Evolutionary conservation across 2,329 filamentous ascomycete species (phyloP).

Genomic region (Nemania sp.): DNA sequence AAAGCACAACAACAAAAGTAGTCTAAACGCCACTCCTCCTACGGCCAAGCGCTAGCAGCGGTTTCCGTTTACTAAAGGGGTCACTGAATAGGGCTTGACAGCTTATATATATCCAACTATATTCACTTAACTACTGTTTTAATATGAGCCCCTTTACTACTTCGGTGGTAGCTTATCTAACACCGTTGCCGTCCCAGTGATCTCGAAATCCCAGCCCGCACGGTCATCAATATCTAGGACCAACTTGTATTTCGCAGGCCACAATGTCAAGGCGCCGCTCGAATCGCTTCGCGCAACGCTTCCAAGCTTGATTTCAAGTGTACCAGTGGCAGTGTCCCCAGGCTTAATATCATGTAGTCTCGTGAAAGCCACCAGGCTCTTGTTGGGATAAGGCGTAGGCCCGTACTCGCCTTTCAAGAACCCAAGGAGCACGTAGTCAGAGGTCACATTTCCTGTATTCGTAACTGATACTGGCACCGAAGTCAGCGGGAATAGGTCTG

Average conservation of each 20-base stretch:
- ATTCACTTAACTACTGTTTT: not conserved
- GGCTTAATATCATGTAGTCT: slow-evolving; percentile 56
- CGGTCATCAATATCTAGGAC: slow-evolving; percentile 59
- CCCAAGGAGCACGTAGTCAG: slow-evolving; percentile 65
- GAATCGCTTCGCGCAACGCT: slow-evolving; percentile 63
- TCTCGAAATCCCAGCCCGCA: slow-evolving; percentile 57
- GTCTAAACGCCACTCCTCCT: not conserved
- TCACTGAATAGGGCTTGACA: not conserved
- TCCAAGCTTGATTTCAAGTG: slow-evolving; percentile 60
- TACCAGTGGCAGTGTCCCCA: slow-evolving; percentile 49
- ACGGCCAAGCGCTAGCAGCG: not conserved
- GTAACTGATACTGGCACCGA: slow-evolving; percentile 58
- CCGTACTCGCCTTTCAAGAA: slow-evolving; percentile 62
- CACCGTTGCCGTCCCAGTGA: slow-evolving; percentile 58
- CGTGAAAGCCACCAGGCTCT: slow-evolving; percentile 64
- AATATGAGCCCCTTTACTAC: slow-evolving; percentile 11
- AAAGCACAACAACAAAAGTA: not conserved
- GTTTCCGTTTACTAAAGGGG: not conserved
- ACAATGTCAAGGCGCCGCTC: slow-evolving; percentile 63
- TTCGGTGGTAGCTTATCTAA: slow-evolving; percentile 54
- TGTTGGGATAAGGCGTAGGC: slow-evolving; percentile 63
- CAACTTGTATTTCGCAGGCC: slow-evolving; percentile 64
- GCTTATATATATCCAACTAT: slow-evolving; percentile 1
- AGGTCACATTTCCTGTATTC: slow-evolving; percentile 60
- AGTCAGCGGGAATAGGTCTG: slow-evolving; percentile 58